Evolutionary conservation across 257 asterid genomes (phyloP).

Genomic region (Anisodus tanguticus): DNA sequence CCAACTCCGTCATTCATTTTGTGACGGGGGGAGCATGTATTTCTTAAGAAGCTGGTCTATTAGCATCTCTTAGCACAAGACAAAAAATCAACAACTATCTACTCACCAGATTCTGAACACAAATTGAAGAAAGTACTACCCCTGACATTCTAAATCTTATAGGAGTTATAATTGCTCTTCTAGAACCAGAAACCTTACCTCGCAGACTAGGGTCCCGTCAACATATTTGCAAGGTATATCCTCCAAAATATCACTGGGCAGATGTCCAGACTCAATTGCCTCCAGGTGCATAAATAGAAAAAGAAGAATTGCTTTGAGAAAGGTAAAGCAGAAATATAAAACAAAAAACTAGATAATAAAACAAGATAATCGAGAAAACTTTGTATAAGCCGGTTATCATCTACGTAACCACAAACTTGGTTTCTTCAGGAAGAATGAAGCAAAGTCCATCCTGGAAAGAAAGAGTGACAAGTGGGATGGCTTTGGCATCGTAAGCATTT

Average conservation of each 20-base stretch:
- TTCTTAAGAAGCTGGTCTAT: slow-evolving; percentile 1
- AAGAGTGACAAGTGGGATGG: not conserved
- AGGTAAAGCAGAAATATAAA: not conserved
- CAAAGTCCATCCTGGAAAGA: slow-evolving; percentile 2
- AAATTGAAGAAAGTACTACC: slow-evolving; percentile 1
- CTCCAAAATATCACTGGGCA: slow-evolving; percentile 91
- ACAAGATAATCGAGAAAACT: not conserved
- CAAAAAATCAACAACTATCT: not conserved
- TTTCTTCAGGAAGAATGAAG: slow-evolving; percentile 7
- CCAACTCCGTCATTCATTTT: not conserved
- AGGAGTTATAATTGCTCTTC: slow-evolving; percentile 22
- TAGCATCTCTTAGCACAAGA: not conserved
- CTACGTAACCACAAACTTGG: slow-evolving; percentile 3
- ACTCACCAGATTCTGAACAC: slow-evolving; percentile 4
- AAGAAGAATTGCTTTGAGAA: slow-evolving; percentile 27
- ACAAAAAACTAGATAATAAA: not conserved
- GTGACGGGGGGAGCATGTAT: not conserved
- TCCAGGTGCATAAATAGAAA: slow-evolving; percentile 40
- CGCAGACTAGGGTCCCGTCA: slow-evolving; percentile 81
- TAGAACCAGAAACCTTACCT: slow-evolving; percentile 55
- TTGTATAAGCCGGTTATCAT: not conserved
- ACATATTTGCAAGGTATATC: slow-evolving; percentile 86
- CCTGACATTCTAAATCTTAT: slow-evolving; percentile 16
- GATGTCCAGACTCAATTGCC: slow-evolving; percentile 93
- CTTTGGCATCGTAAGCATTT: slow-evolving; percentile 9